Evolutionary conservation across 257 asterid species (phyloP).

Genomic region (Solanum ossicruentum): DNA sequence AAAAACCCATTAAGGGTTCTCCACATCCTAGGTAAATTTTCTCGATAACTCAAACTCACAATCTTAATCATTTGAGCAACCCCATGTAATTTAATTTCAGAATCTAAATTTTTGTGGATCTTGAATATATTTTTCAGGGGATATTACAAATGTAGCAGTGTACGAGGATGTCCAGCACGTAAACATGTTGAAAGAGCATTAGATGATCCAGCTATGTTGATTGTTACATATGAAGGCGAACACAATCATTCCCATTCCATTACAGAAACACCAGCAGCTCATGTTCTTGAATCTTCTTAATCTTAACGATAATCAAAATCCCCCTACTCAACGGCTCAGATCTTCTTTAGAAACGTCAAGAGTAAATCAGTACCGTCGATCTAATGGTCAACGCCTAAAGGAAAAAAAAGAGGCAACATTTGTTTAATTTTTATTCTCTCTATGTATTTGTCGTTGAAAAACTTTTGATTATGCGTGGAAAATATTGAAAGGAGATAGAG

Average conservation of each 20-base stretch:
- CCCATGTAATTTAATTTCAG: not conserved
- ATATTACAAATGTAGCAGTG: slow-evolving; percentile 59
- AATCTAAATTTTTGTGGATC: not conserved
- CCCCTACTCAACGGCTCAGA: slow-evolving; percentile 11
- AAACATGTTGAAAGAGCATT: slow-evolving; percentile 63
- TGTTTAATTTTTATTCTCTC: slow-evolving; percentile 6
- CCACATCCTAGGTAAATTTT: slow-evolving; percentile 54
- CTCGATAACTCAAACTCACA: not conserved
- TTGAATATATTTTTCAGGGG: slow-evolving; percentile 34
- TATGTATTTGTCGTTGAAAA: slow-evolving; percentile 22
- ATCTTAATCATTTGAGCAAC: not conserved
- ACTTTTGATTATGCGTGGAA: slow-evolving; percentile 18
- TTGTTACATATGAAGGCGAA: slow-evolving; percentile 60
- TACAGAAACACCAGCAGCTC: slow-evolving; percentile 25
- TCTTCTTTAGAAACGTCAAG: not conserved
- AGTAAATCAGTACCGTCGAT: slow-evolving; percentile 9
- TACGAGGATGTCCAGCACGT: slow-evolving; percentile 63
- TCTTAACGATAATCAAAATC: slow-evolving; percentile 1
- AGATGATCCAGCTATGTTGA: slow-evolving; percentile 51
- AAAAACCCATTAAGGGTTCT: slow-evolving; percentile 76
- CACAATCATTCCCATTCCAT: slow-evolving; percentile 42
- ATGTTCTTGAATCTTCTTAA: slow-evolving; percentile 46
- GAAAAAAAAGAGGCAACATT: slow-evolving; percentile 9
- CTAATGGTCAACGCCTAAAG: slow-evolving; percentile 23
- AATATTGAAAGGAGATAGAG: not conserved